Evolutionary conservation across 352 stramenopile genomes (phyloP), one percentile per base, ranked within the genome.

Genomic region (Phytophthora sojae): DNA sequence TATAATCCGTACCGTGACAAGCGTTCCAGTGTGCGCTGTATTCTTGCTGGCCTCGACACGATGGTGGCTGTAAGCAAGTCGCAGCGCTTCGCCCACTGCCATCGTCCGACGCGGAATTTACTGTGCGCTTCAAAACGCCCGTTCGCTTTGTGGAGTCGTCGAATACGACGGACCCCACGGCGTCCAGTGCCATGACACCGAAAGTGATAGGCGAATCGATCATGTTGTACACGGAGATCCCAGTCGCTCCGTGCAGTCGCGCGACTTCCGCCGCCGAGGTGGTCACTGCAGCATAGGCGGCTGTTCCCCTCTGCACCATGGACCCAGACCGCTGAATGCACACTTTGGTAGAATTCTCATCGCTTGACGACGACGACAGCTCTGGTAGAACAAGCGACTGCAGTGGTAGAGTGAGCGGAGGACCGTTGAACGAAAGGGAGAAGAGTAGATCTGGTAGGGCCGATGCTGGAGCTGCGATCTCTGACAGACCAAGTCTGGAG

Each of bases 151-250:
- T 71, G 6, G 58, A 50, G 4, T 77, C 80, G 54, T 91, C 78
- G 21, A 93, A 71, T 0, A 82, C 29, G 19, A 93, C 57, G 1
- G 79, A 69, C 39, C 69, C 76, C n/a, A 91, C 61, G 3, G 75
- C 53, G 26, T 80, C 55, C 12, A 93, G 69, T 6, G 81, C 82
- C 82, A 91, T 91, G 6, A 65, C 50, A 12, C 85, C 85, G 52
- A 93, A 86, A 57, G 85, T 71, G n/a, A 93, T 76, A 0, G 85
- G 83, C 6, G 76, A 66, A 30, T 92, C 77, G 29, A 85, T 68
- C 85, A 93, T 93, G 67, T 91, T 93, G 69, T 82, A 90, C 11
- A 93, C 73, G n/a, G 73, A 73, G 4, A 90, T 73, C 14, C 77
- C 67, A 9, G 80, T 74, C 0, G 73, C 80, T 19, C 81, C 77